Evolutionary conservation across 176 grass and related monocot species (phyloP).

Genomic region (Chrysopogon serrulatus): DNA sequence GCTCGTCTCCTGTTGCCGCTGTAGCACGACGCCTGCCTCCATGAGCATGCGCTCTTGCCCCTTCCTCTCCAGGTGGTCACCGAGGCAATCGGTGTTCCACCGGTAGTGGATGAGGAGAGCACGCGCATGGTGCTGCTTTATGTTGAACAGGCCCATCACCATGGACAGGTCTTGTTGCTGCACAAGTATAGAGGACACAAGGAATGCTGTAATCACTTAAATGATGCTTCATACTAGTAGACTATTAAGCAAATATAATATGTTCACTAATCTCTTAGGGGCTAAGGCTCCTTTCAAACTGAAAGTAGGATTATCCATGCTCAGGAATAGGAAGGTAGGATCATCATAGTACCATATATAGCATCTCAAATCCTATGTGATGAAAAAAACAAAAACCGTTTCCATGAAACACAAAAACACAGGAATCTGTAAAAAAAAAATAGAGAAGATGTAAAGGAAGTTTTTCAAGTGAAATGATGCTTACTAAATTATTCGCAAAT

Average conservation of each 20-base stretch:
- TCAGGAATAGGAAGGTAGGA: not conserved
- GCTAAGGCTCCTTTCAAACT: not conserved
- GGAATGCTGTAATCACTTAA: not conserved
- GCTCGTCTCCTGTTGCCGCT: not conserved
- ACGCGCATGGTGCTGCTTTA: slow-evolving; percentile 52
- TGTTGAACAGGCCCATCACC: slow-evolving; percentile 45
- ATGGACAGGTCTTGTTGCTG: slow-evolving; percentile 41
- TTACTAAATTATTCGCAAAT: not conserved
- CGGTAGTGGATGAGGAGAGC: slow-evolving; percentile 43
- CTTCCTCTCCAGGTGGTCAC: slow-evolving; percentile 35
- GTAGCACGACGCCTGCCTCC: slow-evolving; percentile 34
- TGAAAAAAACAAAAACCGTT: not conserved
- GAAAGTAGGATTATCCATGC: not conserved
- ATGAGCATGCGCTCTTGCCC: slow-evolving; percentile 37
- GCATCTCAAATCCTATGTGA: too few relatives aligned
- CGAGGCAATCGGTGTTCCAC: slow-evolving; percentile 42
- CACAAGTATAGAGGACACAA: not conserved
- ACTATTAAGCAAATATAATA: not conserved
- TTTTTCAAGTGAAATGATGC: not conserved
- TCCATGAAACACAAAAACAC: not conserved
- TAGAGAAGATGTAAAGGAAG: not conserved
- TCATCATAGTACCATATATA: not conserved
- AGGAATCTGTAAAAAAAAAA: not conserved
- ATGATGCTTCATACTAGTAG: not conserved
- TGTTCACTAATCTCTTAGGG: not conserved